Conservation (phyloP, 495 filamentous ascomycete species). For the Penicillium dipodomyicola region DNA sequence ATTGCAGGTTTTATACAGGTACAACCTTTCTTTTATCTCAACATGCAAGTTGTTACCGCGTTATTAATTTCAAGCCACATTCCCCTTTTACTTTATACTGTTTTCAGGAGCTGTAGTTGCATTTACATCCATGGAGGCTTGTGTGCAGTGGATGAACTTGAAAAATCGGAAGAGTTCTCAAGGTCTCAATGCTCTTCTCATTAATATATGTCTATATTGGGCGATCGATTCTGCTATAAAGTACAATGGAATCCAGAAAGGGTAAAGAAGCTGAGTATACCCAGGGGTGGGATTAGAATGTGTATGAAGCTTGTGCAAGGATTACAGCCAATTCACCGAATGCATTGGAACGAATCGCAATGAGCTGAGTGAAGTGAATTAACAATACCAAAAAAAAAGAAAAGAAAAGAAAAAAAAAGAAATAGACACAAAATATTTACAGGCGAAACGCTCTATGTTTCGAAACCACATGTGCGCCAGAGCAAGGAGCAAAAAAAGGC, state of each 20-base stretch:
- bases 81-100: background rate
- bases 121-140: background rate
- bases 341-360: background rate
- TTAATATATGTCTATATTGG: background rate
- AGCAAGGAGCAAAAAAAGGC: slow-evolving; percentile 7
- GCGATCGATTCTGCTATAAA: background rate
- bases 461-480: slow-evolving; percentile 24
- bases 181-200: background rate
- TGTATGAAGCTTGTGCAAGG: background rate
- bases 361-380: slow-evolving; percentile 3
- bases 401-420: slow-evolving; percentile 18
- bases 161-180: too few species aligned
- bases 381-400: slow-evolving; percentile 7
- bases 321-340: background rate
- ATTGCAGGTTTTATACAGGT: background rate
- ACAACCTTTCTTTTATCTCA: background rate
- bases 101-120: background rate
- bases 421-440: slow-evolving; percentile 28
- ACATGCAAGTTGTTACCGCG: background rate
- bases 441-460: slow-evolving; percentile 34
- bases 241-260: background rate
- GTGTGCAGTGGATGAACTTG: background rate
- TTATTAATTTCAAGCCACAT: background rate
- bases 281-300: background rate
- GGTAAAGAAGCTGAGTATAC: background rate